phyloP scores from a whole-genome alignment of 257 asterid species.

The Mentha longifolia region DNA sequence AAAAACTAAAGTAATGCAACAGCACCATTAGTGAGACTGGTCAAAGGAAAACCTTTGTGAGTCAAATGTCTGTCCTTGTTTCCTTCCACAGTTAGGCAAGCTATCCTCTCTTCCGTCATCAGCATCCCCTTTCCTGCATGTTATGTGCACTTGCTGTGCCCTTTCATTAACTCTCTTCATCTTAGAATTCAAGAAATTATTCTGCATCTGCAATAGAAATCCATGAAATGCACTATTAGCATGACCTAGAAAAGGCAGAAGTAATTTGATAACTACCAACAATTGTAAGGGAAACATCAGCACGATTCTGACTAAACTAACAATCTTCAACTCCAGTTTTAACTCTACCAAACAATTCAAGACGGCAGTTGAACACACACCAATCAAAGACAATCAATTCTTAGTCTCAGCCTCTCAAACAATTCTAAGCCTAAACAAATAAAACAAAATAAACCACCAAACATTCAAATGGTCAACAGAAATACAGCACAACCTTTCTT shows the following conservation, averaged over 20 bases:
- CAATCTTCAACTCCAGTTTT: not conserved
- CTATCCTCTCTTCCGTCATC: conserved; percentile 42
- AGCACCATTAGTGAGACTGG: conserved; percentile 18
- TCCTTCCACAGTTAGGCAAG: conserved; percentile 33
- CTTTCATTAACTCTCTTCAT: conserved; percentile 35
- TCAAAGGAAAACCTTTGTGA: conserved; percentile 45
- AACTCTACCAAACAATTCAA: not conserved
- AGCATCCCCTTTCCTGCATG: conserved; percentile 35
- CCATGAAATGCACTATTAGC: conserved; percentile 33
- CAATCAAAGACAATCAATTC: not conserved
- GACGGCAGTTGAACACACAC: not conserved
- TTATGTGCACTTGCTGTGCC: conserved; percentile 17
- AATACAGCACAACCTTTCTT: conserved; percentile 37
- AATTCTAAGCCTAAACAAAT: not conserved
- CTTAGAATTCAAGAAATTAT: conserved; percentile 31
- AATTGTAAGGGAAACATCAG: not conserved
- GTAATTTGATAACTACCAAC: conserved; percentile 32
- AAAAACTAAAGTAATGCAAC: not conserved
- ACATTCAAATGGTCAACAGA: conserved; percentile 1
- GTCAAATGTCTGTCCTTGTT: conserved; percentile 28
- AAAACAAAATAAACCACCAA: not conserved
- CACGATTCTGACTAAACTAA: not conserved
- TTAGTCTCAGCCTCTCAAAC: not conserved
- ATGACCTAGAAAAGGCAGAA: not conserved
- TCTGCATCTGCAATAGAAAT: conserved; percentile 45